Conservation (phyloP, 2,329 filamentous ascomycete species). For the Talaromyces funiculosus region DNA sequence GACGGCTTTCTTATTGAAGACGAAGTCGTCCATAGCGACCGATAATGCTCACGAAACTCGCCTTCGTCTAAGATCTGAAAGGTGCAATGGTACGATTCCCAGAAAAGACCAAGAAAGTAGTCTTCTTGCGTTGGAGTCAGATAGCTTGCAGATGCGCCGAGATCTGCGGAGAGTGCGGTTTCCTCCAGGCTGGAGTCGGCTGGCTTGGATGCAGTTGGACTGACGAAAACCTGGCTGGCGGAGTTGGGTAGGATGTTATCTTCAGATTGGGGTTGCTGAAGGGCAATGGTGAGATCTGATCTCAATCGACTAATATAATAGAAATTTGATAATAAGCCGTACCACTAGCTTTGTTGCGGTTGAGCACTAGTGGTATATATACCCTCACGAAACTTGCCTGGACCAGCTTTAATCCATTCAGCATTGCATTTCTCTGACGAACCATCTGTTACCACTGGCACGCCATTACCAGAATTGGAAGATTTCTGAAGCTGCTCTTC, state of each 20-base stretch:
- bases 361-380: conserved; percentile 34
- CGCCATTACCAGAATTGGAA: conserved; percentile 16
- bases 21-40: conserved; percentile 34
- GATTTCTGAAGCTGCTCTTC: conserved; percentile 25
- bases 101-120: conserved; percentile 45
- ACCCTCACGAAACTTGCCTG: conserved; percentile 31
- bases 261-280: conserved; percentile 30
- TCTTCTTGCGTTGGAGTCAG: conserved; percentile 43
- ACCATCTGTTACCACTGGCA: conserved; percentile 13
- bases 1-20: conserved; percentile 37
- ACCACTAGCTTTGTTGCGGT: conserved; percentile 36
- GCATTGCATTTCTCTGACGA: background rate
- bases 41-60: conserved; percentile 42
- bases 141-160: conserved; percentile 20
- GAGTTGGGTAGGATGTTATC: conserved; percentile 28
- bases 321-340: conserved; percentile 42
- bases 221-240: conserved; percentile 17
- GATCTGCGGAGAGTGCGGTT: conserved; percentile 14
- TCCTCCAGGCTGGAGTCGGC: background rate
- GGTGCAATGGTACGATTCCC: conserved; percentile 43
- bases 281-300: conserved; percentile 28
- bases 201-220: conserved; percentile 14
- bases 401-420: background rate
- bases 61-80: conserved; percentile 42
- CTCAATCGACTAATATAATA: conserved; percentile 44